Base-by-base conservation (phyloP, 2,329 filamentous ascomycete species). In the Botryotinia globosa region DNA sequence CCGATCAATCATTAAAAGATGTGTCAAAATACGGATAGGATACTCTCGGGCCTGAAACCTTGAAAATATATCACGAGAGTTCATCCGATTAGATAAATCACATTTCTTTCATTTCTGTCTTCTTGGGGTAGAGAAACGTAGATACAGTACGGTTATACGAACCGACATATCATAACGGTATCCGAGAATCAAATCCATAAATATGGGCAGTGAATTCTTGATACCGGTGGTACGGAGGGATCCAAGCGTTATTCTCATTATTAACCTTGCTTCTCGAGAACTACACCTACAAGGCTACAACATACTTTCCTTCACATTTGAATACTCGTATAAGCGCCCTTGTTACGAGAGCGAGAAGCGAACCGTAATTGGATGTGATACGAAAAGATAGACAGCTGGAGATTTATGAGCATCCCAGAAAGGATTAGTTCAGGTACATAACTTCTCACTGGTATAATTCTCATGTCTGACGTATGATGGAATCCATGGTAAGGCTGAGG, bases 341-440 rank as follows among this genome's bases (percentile, higher is more conserved):
- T n/a, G 12, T n/a, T n/a, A 29, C 64, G 64, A 66, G 44, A 54
- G 37, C 64, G 64, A 66, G 44, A 54, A 22, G 45, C 45, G 64
- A 54, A 12, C 14, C 34, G 37, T 37, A 39, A 37, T 39, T 37
- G 63, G 63, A 37, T 20, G 63, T 51, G 63, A 48, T 37, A 65
- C 63, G 63, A 34, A 65, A n/a, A 48, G 44, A 48, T 48, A 12
- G 63, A 4, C 32, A 16, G n/a, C n/a, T n/a, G n/a, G n/a, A n/a
- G 29, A 54, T 5, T 9, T 42, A 22, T 34, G 34, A 25, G 22
- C 32, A 37, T n/a, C n/a, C 14, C 22, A 16, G 14, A n/a, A 18
- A 25, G 4, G 45, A 66, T 18, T 54, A 66, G 45, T 66, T 51
- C 22, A 51, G 63, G 45, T n/a, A 66, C 45, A 37, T n/a, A 54